phyloP scores from a whole-genome alignment of 2,329 filamentous ascomycete species.

The Xylaria digitata region DNA sequence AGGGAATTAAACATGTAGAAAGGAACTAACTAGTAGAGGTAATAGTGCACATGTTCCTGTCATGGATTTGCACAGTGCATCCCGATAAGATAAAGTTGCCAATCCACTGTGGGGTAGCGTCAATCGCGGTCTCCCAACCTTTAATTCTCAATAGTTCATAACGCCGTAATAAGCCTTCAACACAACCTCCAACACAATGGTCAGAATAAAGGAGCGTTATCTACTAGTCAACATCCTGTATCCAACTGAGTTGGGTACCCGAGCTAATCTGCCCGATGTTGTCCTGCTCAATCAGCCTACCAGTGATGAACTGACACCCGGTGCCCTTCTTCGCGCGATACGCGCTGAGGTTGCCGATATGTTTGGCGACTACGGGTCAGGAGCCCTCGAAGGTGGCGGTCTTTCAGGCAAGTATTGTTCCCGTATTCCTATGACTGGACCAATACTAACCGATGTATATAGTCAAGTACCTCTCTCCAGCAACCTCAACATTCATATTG shows the following conservation, averaged over 20 bases:
- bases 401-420: slow-evolving; percentile 68
- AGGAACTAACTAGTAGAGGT: no score
- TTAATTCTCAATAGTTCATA: neutral
- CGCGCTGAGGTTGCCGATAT: slow-evolving; percentile 75
- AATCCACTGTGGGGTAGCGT: slow-evolving; percentile 5
- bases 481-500: slow-evolving; percentile 95
- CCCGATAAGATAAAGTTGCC: slow-evolving; percentile 45
- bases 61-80: neutral
- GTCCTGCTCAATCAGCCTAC: slow-evolving; percentile 84
- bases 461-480: slow-evolving; percentile 93
- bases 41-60: no score
- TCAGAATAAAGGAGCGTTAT: slow-evolving; percentile 95
- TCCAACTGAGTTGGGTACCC: slow-evolving; percentile 65
- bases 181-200: slow-evolving; percentile 68
- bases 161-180: neutral
- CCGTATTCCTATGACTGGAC: neutral
- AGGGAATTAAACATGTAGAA: no score
- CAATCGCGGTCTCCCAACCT: neutral
- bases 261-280: slow-evolving; percentile 64
- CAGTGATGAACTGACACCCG: slow-evolving; percentile 74
- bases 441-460: slow-evolving; percentile 41
- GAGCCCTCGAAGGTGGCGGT: slow-evolving; percentile 72
- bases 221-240: slow-evolving; percentile 95
- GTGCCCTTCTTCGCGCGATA: slow-evolving; percentile 74
- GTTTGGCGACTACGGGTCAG: slow-evolving; percentile 90